A percentile compares a stretch with the other conserved stretches of the same genome.
phyloP scores from a whole-genome alignment of 345 rosid genomes.

The Citrus glauca region DNA sequence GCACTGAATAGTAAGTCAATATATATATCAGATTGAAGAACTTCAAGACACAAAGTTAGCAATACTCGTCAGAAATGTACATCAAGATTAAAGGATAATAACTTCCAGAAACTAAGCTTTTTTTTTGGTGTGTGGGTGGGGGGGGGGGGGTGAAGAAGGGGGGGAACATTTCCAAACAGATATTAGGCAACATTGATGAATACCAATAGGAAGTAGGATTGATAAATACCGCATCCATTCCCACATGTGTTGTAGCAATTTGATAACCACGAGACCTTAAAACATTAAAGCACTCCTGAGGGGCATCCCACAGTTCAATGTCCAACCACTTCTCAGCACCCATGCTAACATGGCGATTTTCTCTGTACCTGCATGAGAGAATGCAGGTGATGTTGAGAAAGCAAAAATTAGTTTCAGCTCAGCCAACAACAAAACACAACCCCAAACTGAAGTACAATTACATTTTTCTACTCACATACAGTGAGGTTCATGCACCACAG shows the following conservation, averaged over 20 bases:
- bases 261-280: slow-evolving; percentile 80
- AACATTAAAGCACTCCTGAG: slow-evolving; percentile 61
- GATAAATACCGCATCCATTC: slow-evolving; percentile 70
- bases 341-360: slow-evolving; percentile 93
- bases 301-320: slow-evolving; percentile 88
- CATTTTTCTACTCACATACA: background rate
- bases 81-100: background rate
- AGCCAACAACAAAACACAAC: background rate
- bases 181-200: background rate
- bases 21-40: background rate
- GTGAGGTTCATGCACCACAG: background rate
- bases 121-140: too few relatives aligned
- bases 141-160: too few relatives aligned
- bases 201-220: slow-evolving; percentile 8
- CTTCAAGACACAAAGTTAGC: background rate
- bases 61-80: background rate
- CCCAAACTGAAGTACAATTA: background rate
- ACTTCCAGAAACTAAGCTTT: background rate
- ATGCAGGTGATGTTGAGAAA: background rate
- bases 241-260: slow-evolving; percentile 84
- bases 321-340: slow-evolving; percentile 99
- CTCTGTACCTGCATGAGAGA: slow-evolving; percentile 57
- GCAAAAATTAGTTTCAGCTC: background rate
- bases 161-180: background rate
- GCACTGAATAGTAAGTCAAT: background rate